Percentiles rank a stretch among this genome's conserved stretches.
phyloP scores from a whole-genome alignment of 2,329 filamentous ascomycete species.

The Phialophora verrucosa region DNA sequence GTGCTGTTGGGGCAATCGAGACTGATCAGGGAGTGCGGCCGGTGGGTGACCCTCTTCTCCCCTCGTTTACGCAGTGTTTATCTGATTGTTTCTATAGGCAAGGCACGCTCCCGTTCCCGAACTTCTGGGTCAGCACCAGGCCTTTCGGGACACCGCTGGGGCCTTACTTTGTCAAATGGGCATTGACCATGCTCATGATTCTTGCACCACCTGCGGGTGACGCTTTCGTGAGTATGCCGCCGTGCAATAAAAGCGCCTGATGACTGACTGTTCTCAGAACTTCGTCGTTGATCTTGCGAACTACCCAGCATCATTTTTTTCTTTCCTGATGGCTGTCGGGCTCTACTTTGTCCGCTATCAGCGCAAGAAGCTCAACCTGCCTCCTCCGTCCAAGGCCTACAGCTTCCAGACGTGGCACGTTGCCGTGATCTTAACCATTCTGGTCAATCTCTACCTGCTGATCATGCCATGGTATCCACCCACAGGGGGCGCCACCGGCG shows the following conservation, averaged over 20 bases:
- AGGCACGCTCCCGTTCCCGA: conserved; percentile 65
- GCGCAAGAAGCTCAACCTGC: conserved; percentile 58
- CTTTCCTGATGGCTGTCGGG: conserved; percentile 62
- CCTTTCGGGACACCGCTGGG: conserved; percentile 69
- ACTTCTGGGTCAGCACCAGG: conserved; percentile 66
- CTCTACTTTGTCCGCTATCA: conserved; percentile 63
- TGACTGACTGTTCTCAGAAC: conserved; percentile 42
- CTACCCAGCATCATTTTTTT: conserved; percentile 66
- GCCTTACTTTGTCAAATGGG: conserved; percentile 64
- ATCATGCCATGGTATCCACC: conserved; percentile 77
- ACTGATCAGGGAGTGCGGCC: conserved; percentile 64
- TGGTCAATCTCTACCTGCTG: conserved; percentile 66
- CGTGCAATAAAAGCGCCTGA: not conserved
- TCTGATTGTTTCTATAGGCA: conserved; percentile 49
- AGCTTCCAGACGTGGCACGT: conserved; percentile 65
- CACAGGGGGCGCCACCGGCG: conserved; percentile 61
- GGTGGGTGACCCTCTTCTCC: conserved; percentile 2
- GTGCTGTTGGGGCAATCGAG: conserved; percentile 62
- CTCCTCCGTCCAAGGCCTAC: conserved; percentile 30
- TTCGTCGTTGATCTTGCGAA: conserved; percentile 62
- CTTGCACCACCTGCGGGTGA: conserved; percentile 66
- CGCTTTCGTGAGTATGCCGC: conserved; percentile 54
- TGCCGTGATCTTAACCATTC: conserved; percentile 64
- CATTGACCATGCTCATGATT: conserved; percentile 65
- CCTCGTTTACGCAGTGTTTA: not conserved